Base-by-base conservation (phyloP, 2,329 filamentous ascomycete genomes). In the Pseudogymnoascus sp. region DNA sequence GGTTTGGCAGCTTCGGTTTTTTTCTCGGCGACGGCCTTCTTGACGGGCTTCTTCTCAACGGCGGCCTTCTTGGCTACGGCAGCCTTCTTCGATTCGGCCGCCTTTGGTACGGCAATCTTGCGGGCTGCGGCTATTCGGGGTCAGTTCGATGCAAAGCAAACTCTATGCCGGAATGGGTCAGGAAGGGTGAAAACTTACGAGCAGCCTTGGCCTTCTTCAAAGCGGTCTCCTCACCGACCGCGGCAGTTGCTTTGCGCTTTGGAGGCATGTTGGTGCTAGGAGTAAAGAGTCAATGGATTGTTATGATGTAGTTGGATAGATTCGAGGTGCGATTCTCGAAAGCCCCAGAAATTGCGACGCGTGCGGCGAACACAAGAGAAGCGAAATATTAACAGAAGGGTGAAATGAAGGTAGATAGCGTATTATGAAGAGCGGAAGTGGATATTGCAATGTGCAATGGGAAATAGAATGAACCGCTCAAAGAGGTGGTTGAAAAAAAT, bases 21-120 rank as follows among this genome's bases (percentile, higher is more conserved):
- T 59, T 72, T 70, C n/a, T 65, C 67, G 6, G 67, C 64, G 14
- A 67, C 62, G 21, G 70, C 64, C 61, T 70, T 68, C 44, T 70
- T 69, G 13, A 67, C 70, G 42, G 71, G 21, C 40, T 65, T 67
- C 40, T 63, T 60, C 19, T 67, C 64, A 59, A 67, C 59, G 40
- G 61, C 64, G 19, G 40, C 69, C 66, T 33, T 69, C 66, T 61
- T 69, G 65, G 21, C 42, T 50, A 66, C 61, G 10, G 67, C 67
- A 19, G 68, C 53, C 16, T 67, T 66, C 61, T 68, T 67, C 33
- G 69, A 35, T n/a, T 66, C 61, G 59, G 67, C 66, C 29, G 53
- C 64, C n/a, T 67, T 61, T 31, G 33, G 33, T 7, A 13, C 59
- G 14, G 33, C 31, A 26, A 42, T 40, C 21, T 56, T 33, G 50